Conservation (phyloP, 495 filamentous ascomycete species). For the Aspergillus nidulans region DNA sequence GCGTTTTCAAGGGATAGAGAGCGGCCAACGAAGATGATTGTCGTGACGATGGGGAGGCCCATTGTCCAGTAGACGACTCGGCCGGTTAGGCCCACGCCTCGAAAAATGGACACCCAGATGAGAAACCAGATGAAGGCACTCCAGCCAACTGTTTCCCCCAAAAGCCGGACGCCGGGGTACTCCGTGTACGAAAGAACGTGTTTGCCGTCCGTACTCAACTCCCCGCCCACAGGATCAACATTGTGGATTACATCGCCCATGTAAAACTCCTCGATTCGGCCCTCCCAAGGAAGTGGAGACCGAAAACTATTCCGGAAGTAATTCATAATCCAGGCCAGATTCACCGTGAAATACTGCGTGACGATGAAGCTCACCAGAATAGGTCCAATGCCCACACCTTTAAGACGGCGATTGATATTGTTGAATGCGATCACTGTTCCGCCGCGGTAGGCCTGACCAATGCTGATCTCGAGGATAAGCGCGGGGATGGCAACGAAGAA, state of each 20-base stretch:
- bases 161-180: constrained; percentile 19
- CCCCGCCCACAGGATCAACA: constrained; percentile 24
- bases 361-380: constrained; percentile 35
- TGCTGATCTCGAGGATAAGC: constrained; percentile 39
- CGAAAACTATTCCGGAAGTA: constrained; percentile 38
- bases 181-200: constrained; percentile 18
- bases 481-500: constrained; percentile 44
- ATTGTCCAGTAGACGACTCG: constrained; percentile 43
- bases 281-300: constrained; percentile 35
- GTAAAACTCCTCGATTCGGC: constrained; percentile 33
- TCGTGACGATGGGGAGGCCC: constrained; percentile 39
- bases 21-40: constrained; percentile 34
- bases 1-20: constrained; percentile 31
- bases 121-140: constrained; percentile 37
- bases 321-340: constrained; percentile 40
- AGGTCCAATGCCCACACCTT: constrained; percentile 32
- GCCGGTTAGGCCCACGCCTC: constrained; percentile 35
- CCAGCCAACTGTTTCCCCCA: constrained; percentile 39
- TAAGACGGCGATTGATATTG: constrained; percentile 31
- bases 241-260: constrained; percentile 26
- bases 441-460: constrained; percentile 39
- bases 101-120: constrained; percentile 37
- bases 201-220: constrained; percentile 15
- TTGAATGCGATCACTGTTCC: constrained; percentile 37
- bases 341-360: constrained; percentile 33